A percentile compares a stretch with the other conserved stretches of the same genome.
Evolutionary conservation across 2,329 filamentous ascomycete genomes (phyloP).

Genomic region (Orbilia blumenaviensis): DNA sequence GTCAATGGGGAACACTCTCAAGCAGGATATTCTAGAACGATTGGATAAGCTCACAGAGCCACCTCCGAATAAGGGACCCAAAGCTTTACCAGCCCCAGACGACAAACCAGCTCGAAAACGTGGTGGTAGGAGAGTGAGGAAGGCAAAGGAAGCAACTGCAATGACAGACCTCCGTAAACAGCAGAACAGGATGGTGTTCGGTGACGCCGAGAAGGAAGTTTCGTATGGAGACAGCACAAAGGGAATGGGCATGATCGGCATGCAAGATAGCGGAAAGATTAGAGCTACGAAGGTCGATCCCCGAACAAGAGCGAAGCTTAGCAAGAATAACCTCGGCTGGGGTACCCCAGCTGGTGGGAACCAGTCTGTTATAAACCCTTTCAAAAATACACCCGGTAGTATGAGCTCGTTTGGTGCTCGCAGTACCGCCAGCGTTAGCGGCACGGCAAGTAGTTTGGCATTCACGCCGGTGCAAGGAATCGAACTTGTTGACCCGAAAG

Average conservation of each 20-base stretch:
- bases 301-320: conserved; percentile 89
- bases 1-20: conserved; percentile 81
- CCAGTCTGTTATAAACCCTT: conserved; percentile 77
- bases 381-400: conserved; percentile 62
- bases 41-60: conserved; percentile 93
- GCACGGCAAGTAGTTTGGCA: conserved; percentile 84
- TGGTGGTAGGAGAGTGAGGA: conserved; percentile 85
- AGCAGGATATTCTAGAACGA: conserved; percentile 81
- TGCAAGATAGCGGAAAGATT: conserved; percentile 85
- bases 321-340: conserved; percentile 96
- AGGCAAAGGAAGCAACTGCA: conserved; percentile 94
- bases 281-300: conserved; percentile 89
- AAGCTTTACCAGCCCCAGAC: conserved; percentile 89
- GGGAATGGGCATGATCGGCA: conserved; percentile 94
- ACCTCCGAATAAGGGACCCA: conserved; percentile 84
- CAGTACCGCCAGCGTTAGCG: conserved; percentile 70
- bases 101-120: conserved; percentile 94
- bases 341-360: conserved; percentile 74
- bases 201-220: conserved; percentile 92
- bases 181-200: conserved; percentile 94
- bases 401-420: conserved; percentile 76
- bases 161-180: conserved; percentile 97
- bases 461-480: conserved; percentile 95
- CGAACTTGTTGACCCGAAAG: conserved; percentile 93
- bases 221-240: conserved; percentile 88